Evolutionary conservation across 768 basidiomycete species (phyloP).

Genomic region (Sistotremastrum niveocremeum): DNA sequence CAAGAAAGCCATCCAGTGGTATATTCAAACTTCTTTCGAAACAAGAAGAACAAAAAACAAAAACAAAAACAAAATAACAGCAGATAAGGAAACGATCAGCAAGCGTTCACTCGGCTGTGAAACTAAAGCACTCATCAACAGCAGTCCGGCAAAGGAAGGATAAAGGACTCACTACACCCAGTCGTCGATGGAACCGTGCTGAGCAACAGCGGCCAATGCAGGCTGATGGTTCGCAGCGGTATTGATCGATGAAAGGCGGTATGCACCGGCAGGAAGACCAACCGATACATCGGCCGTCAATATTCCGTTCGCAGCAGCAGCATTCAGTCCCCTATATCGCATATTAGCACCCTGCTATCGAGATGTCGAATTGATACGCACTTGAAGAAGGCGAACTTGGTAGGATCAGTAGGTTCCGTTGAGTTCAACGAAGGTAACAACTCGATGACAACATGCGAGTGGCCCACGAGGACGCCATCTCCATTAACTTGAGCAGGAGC

Average conservation of each 20-base stretch:
- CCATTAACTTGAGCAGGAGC: slow-evolving; percentile 40
- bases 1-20: too few species aligned
- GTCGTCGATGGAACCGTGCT: slow-evolving; percentile 38
- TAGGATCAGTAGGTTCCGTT: slow-evolving; percentile 35
- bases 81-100: too few species aligned
- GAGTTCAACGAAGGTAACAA: slow-evolving; percentile 31
- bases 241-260: slow-evolving; percentile 24
- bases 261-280: slow-evolving; percentile 45
- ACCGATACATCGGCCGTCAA: slow-evolving; percentile 35
- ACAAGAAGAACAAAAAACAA: too few species aligned
- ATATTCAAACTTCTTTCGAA: too few species aligned
- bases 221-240: slow-evolving; percentile 36
- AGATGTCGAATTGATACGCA: slow-evolving; percentile 18
- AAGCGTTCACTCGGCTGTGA: too few species aligned
- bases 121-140: too few species aligned
- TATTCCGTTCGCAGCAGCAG: slow-evolving; percentile 30
- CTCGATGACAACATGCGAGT: slow-evolving; percentile 52
- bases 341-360: neutral
- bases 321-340: slow-evolving; percentile 18
- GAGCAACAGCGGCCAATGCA: slow-evolving; percentile 32
- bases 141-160: too few species aligned
- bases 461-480: slow-evolving; percentile 42
- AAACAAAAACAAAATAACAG: too few species aligned
- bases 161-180: slow-evolving; percentile 17
- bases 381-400: slow-evolving; percentile 45